phyloP scores from a whole-genome alignment of 768 basidiomycete species.

The Dentipellis fragilis region DNA sequence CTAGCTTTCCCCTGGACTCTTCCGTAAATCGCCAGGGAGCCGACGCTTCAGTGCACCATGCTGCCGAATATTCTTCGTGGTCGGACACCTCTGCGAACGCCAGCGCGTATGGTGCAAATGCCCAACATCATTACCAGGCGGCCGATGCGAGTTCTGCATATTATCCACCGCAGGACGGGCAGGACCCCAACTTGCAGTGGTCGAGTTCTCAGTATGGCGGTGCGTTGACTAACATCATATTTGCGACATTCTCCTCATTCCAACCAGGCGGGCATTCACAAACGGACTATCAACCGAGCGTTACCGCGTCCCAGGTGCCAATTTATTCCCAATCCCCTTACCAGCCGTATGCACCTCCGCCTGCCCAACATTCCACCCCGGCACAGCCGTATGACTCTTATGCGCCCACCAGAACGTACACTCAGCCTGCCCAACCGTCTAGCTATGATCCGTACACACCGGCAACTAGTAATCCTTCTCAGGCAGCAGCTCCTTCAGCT shows the following conservation, averaged over 20 bases:
- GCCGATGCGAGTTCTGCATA: background rate
- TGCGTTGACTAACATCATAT: constrained; percentile 1
- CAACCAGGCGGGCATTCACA: background rate
- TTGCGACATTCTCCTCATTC: background rate
- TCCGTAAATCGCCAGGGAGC: background rate
- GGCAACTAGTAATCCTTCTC: background rate
- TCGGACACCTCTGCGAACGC: background rate
- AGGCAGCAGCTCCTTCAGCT: no score
- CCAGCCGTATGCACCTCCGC: background rate
- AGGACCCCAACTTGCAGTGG: constrained; percentile 1
- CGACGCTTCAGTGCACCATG: background rate
- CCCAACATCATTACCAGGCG: constrained; percentile 4
- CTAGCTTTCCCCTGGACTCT: background rate
- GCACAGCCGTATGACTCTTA: background rate
- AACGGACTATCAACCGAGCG: background rate
- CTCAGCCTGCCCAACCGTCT: background rate
- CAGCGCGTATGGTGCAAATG: background rate
- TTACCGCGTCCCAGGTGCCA: constrained; percentile 12
- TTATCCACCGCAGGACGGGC: background rate
- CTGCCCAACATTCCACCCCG: background rate
- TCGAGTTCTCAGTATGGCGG: constrained; percentile 3
- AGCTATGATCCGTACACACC: background rate
- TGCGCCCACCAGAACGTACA: background rate
- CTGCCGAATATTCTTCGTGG: constrained; percentile 4
- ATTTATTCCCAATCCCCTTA: constrained; percentile 5